Percentiles rank a stretch among this genome's conserved stretches.
These are phyloP conservation scores for Daldinia childiae DNA, from an alignment of 495 filamentous ascomycete species.

Conservation along the genomic window DNA sequence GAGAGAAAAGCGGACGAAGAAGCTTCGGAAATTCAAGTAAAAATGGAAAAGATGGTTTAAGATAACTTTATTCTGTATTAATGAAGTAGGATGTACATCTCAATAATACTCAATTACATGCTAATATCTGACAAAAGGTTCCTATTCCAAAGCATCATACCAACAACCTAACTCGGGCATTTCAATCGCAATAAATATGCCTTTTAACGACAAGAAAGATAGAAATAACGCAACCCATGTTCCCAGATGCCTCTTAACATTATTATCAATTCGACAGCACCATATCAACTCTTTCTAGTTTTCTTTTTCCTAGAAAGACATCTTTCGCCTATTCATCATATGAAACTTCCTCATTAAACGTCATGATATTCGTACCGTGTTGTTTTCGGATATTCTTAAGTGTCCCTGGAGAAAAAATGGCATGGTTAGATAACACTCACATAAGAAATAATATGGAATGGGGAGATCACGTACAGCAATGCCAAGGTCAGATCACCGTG, in stretches of 20 bases:
- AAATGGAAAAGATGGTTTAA: background rate
- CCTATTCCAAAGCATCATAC: background rate
- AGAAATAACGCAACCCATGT: background rate
- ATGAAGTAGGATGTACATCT: background rate
- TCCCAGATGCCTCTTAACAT: background rate
- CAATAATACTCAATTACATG: background rate
- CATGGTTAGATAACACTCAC: background rate
- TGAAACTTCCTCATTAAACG: background rate
- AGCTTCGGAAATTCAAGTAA: background rate
- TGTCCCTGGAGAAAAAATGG: conserved; percentile 21
- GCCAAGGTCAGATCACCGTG: conserved; percentile 84
- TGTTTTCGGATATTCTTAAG: conserved; percentile 15
- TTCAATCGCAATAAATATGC: background rate
- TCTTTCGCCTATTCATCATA: background rate
- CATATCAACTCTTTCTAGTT: background rate
- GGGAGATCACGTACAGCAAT: conserved; percentile 69
- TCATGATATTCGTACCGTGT: background rate
- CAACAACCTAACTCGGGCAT: background rate
- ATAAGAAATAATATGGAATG: background rate
- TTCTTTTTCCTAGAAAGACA: background rate
- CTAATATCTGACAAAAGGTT: background rate
- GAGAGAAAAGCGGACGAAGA: background rate
- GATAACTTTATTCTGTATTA: background rate
- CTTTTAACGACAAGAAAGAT: background rate
- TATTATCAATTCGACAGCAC: background rate